Conservation (phyloP, 495 filamentous ascomycete genomes). For the Cetradonia linearis region DNA sequence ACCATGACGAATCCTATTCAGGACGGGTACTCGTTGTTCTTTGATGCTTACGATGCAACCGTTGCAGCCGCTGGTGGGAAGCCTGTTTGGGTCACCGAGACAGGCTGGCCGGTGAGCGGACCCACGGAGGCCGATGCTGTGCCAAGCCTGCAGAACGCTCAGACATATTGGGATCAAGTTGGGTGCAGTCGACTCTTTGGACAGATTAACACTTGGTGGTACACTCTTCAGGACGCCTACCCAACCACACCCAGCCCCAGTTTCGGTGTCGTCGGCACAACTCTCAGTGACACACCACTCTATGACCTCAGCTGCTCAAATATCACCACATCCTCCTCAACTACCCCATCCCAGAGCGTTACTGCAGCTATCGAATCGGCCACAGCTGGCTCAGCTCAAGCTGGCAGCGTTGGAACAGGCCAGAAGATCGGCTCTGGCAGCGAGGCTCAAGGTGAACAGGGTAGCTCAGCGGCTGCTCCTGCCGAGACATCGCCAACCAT, state of each 20-base stretch:
- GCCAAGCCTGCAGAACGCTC: slow-evolving; percentile 56
- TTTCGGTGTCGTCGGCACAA: slow-evolving; percentile 54
- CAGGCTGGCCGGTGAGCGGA: slow-evolving; percentile 73
- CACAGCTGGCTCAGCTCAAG: slow-evolving; percentile 23
- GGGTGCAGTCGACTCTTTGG: slow-evolving; percentile 59
- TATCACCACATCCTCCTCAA: slow-evolving; percentile 23
- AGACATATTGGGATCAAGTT: slow-evolving; percentile 69
- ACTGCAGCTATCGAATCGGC: slow-evolving; percentile 16
- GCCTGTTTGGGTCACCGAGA: slow-evolving; percentile 83
- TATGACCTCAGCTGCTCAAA: slow-evolving; percentile 53
- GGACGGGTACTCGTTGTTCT: slow-evolving; percentile 51
- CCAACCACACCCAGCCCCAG: slow-evolving; percentile 50
- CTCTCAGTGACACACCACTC: slow-evolving; percentile 47
- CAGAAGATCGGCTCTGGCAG: slow-evolving; percentile 7
- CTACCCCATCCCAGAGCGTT: slow-evolving; percentile 17
- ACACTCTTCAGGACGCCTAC: slow-evolving; percentile 48
- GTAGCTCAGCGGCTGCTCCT: neutral
- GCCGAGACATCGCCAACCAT: neutral
- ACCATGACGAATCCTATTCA: slow-evolving; percentile 56
- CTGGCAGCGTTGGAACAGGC: slow-evolving; percentile 15
- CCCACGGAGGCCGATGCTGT: slow-evolving; percentile 48
- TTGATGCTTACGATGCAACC: slow-evolving; percentile 50
- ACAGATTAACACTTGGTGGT: slow-evolving; percentile 60
- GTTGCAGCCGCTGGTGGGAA: slow-evolving; percentile 50
- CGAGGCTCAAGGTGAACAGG: neutral